phyloP scores from a whole-genome alignment of 495 filamentous ascomycete species.

The Aspergillus sparsus region DNA sequence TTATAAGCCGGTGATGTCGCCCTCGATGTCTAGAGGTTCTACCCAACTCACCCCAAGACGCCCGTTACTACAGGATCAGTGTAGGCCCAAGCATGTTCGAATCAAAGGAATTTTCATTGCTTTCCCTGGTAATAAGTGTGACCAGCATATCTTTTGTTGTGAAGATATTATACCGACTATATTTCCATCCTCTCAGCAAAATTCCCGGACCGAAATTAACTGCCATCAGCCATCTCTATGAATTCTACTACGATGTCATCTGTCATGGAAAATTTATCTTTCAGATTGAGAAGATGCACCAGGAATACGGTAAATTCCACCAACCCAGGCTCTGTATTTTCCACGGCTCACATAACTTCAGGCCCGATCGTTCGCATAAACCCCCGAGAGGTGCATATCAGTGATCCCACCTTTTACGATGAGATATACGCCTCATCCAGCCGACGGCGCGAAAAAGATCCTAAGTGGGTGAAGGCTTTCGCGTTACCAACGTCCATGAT shows the following conservation, averaged over 20 bases:
- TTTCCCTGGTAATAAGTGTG: too few species aligned
- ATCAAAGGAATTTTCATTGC: too few species aligned
- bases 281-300: slow-evolving; percentile 47
- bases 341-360: slow-evolving; percentile 16
- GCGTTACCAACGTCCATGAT: slow-evolving; percentile 22
- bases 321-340: neutral
- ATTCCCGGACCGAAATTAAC: slow-evolving; percentile 51
- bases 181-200: slow-evolving; percentile 49
- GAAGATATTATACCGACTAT: slow-evolving; percentile 45
- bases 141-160: too few species aligned
- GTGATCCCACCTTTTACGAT: slow-evolving; percentile 41
- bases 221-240: slow-evolving; percentile 49
- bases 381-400: slow-evolving; percentile 52
- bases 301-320: slow-evolving; percentile 44
- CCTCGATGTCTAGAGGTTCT: too few species aligned
- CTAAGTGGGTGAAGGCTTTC: slow-evolving; percentile 20
- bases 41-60: too few species aligned
- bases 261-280: slow-evolving; percentile 40
- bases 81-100: too few species aligned
- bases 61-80: too few species aligned
- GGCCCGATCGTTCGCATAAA: slow-evolving; percentile 56
- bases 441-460: slow-evolving; percentile 31
- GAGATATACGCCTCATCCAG: slow-evolving; percentile 33
- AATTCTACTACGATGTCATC: slow-evolving; percentile 53
- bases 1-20: too few species aligned